phyloP scores from a whole-genome alignment of 768 basidiomycete genomes.

The Thelephora aurantiotincta region DNA sequence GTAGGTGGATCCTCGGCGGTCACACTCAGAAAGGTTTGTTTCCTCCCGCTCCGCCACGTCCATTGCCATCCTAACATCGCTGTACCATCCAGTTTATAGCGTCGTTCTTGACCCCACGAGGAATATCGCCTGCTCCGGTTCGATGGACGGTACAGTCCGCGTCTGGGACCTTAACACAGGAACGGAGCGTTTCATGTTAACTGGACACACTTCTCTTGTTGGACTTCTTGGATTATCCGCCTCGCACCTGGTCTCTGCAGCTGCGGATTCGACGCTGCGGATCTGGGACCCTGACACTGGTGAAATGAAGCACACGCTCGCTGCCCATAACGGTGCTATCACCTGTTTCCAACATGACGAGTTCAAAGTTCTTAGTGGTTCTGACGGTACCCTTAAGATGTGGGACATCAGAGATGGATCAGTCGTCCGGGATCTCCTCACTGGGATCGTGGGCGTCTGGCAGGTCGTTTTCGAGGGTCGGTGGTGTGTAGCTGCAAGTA shows the following conservation, averaged over 20 bases:
- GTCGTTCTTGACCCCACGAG: constrained; percentile 81
- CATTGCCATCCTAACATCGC: constrained; percentile 4
- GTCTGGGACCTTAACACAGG: constrained; percentile 87
- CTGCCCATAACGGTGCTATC: constrained; percentile 93
- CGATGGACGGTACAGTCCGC: constrained; percentile 95
- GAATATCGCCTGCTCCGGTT: constrained; percentile 89
- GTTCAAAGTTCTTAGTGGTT: constrained; percentile 90
- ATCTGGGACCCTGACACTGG: constrained; percentile 89
- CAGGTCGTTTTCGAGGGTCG: constrained; percentile 92
- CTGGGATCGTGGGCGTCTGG: constrained; percentile 92
- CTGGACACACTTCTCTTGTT: constrained; percentile 90
- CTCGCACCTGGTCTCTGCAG: constrained; percentile 86
- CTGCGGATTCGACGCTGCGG: constrained; percentile 89
- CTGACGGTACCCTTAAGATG: constrained; percentile 94
- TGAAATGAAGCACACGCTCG: constrained; percentile 65
- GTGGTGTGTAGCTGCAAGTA: constrained; percentile 91
- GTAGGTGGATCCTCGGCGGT: constrained; percentile 69
- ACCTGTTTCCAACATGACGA: constrained; percentile 99
- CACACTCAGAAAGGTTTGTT: constrained; percentile 83
- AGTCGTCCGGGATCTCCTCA: constrained; percentile 77
- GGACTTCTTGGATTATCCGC: constrained; percentile 85
- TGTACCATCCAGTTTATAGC: constrained; percentile 61
- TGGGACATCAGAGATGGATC: constrained; percentile 89
- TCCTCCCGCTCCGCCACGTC: constrained; percentile 1
- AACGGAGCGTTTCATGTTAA: constrained; percentile 62